These are phyloP conservation scores for Fagopyrum homotropicum DNA, from an alignment of 148 eudicot genomes.

Conservation along the genomic window DNA sequence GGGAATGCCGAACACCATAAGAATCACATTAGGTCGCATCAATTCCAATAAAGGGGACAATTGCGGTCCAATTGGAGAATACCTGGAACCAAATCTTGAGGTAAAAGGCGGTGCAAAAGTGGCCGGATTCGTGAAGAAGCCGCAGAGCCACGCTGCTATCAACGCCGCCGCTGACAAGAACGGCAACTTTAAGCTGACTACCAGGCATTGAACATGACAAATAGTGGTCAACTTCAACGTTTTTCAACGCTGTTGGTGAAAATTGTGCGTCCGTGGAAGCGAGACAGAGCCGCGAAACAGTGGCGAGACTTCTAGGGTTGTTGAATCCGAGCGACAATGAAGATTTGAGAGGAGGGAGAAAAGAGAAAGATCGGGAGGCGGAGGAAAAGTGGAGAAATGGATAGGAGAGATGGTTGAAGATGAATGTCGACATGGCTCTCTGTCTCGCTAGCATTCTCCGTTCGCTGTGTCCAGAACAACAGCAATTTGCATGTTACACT, in stretches of 20 bases:
- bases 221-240: conserved; percentile 35
- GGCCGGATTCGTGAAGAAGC: conserved; percentile 91
- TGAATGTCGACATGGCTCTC: conserved; percentile 30
- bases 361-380: conserved; percentile 19
- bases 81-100: conserved; percentile 99
- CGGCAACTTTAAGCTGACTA: conserved; percentile 53
- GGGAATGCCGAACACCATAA: not conserved
- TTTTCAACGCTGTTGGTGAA: conserved; percentile 14
- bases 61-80: not conserved
- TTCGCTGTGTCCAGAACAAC: not conserved
- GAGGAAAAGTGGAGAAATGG: conserved; percentile 15
- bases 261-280: conserved; percentile 15
- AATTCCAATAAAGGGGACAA: not conserved
- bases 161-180: conserved; percentile 87
- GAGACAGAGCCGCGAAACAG: conserved; percentile 10
- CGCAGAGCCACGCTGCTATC: conserved; percentile 95
- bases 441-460: conserved; percentile 13
- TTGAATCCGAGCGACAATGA: conserved; percentile 7
- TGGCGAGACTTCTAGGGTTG: conserved; percentile 17
- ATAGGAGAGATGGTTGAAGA: conserved; percentile 15
- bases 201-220: conserved; percentile 58
- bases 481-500: too few relatives aligned
- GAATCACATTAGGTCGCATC: not conserved
- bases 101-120: conserved; percentile 88
- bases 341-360: conserved; percentile 19